Conservation (phyloP, 306 rosid species). For the Begonia fuchsioides region DNA sequence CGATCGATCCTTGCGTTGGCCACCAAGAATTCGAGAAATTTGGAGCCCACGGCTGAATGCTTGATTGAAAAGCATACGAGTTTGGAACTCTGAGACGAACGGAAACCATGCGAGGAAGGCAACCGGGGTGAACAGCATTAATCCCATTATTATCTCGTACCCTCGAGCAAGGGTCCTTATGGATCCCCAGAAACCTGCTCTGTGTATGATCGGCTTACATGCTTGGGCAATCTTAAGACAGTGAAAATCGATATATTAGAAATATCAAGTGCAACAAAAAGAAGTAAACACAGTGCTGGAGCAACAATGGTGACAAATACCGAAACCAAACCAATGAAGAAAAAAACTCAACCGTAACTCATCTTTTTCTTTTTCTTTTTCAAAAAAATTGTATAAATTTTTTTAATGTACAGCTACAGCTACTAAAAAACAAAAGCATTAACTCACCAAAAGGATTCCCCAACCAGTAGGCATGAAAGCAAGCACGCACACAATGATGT, state of each 20-base stretch:
- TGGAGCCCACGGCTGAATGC: slow-evolving; percentile 94
- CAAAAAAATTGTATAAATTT: too few relatives aligned
- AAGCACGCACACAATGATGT: slow-evolving; percentile 85
- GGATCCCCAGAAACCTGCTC: slow-evolving; percentile 78
- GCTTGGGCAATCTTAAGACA: slow-evolving; percentile 72
- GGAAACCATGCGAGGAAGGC: slow-evolving; percentile 98
- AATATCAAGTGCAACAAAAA: not conserved
- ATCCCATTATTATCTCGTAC: slow-evolving; percentile 73
- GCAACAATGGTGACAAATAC: too few relatives aligned
- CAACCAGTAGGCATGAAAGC: slow-evolving; percentile 99
- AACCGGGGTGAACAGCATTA: slow-evolving; percentile 79
- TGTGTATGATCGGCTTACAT: slow-evolving; percentile 43
- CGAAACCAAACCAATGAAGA: too few relatives aligned
- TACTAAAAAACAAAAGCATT: not conserved
- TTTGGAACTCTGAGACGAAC: slow-evolving; percentile 87
- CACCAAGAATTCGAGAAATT: slow-evolving; percentile 93
- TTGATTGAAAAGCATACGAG: slow-evolving; percentile 89
- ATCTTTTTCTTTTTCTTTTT: too few relatives aligned
- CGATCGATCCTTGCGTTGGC: slow-evolving; percentile 72
- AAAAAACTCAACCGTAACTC: too few relatives aligned
- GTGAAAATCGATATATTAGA: not conserved
- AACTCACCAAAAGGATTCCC: slow-evolving; percentile 83
- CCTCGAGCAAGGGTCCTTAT: slow-evolving; percentile 81
- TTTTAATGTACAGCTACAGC: not conserved
- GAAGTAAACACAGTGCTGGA: too few relatives aligned